A percentile compares a stretch with the other conserved stretches of the same genome.
Evolutionary conservation across 495 filamentous ascomycete genomes (phyloP).

Genomic region (Sporormia fimetaria): DNA sequence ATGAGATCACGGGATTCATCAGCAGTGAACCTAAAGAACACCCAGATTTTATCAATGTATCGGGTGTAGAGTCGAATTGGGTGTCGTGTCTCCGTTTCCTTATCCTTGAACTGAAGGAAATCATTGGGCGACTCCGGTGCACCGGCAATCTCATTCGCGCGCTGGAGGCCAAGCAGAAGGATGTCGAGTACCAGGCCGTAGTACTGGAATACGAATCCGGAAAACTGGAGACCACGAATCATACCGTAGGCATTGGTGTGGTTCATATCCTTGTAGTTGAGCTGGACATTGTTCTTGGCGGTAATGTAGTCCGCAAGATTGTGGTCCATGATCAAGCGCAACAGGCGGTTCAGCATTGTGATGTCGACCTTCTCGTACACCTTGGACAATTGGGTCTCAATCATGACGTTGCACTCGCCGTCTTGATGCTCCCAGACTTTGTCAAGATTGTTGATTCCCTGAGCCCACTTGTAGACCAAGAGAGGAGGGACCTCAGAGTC

Average conservation of each 20-base stretch:
- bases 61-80: constrained; percentile 94
- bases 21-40: constrained; percentile 85
- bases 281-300: constrained; percentile 97
- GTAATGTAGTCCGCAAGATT: constrained; percentile 99
- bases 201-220: constrained; percentile 97
- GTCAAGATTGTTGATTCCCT: constrained; percentile 98
- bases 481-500: constrained; percentile 98
- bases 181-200: constrained; percentile 95
- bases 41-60: constrained; percentile 98
- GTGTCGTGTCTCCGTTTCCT: constrained; percentile 79
- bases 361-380: constrained; percentile 99
- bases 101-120: constrained; percentile 93
- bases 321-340: constrained; percentile 98
- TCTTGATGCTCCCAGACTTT: constrained; percentile 93
- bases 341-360: constrained; percentile 82
- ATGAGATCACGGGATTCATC: constrained; percentile 95
- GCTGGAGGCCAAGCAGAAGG: constrained; percentile 81
- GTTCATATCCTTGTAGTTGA: constrained; percentile 99
- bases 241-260: constrained; percentile 98
- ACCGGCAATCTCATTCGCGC: constrained; percentile 93
- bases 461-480: constrained; percentile 96
- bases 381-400: constrained; percentile 95
- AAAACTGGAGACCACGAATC: constrained; percentile 96
- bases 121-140: constrained; percentile 96
- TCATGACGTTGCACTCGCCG: constrained; percentile 98